These are phyloP conservation scores for Penicillium sp. DNA, from an alignment of 2,329 filamentous ascomycete genomes.

Conservation along the genomic window DNA sequence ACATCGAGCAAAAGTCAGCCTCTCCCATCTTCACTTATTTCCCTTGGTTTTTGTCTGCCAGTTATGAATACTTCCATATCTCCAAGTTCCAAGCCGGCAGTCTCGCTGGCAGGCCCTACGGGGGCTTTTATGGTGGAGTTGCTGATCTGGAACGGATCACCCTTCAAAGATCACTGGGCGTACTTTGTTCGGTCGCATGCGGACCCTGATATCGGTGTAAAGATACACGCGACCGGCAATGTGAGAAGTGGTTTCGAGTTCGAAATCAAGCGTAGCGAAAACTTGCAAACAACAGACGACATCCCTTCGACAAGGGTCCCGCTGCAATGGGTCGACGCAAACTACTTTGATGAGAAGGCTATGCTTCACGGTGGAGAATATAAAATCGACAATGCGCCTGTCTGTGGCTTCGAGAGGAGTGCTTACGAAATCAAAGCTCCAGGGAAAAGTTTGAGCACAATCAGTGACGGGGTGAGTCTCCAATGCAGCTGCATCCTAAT, in stretches of 20 bases:
- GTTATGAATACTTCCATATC: background rate
- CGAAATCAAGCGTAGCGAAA: constrained; percentile 31
- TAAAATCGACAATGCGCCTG: constrained; percentile 23
- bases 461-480: constrained; percentile 11
- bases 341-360: constrained; percentile 23
- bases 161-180: constrained; percentile 42
- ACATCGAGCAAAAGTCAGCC: background rate
- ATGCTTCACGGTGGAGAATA: constrained; percentile 29
- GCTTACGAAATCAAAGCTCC: constrained; percentile 12
- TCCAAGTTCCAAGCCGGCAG: background rate
- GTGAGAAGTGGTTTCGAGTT: constrained; percentile 35
- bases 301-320: constrained; percentile 25
- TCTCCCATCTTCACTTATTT: background rate
- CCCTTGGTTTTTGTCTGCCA: no score
- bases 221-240: constrained; percentile 33
- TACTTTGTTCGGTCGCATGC: constrained; percentile 29
- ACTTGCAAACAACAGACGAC: constrained; percentile 17
- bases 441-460: background rate
- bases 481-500: background rate
- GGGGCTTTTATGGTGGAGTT: constrained; percentile 31
- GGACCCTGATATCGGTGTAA: constrained; percentile 25
- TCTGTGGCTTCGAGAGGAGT: constrained; percentile 31
- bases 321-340: constrained; percentile 33
- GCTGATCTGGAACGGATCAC: constrained; percentile 33
- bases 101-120: background rate